Base-by-base conservation (phyloP, 306 rosid species). In the Myrica gale region DNA sequence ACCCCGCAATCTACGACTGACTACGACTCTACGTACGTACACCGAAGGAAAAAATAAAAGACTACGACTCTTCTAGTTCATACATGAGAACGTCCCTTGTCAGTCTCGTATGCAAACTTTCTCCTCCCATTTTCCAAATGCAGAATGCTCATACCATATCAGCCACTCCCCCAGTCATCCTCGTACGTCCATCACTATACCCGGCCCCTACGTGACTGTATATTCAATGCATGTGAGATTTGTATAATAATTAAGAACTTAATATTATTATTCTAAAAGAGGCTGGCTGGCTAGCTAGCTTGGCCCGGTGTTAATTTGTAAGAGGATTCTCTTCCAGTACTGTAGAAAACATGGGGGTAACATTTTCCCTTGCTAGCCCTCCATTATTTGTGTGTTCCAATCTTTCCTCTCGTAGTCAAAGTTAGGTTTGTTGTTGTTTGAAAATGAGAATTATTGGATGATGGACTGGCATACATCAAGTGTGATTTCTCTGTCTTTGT, bases 1-100 rank as follows among this genome's bases (percentile, higher is more conserved):
- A 39, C 84, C 84, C 80, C 72, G 17, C 37, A 32, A 32, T 32
- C 37, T 32, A 32, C 37, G 37, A 32, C 3, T 32, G 3, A 2
- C 37, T 32, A 32, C 37, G 37, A 32, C 37, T 32, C 37, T 32
- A 32, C 37, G 37, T 26, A 26, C 32, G 32, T 32, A 32, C 37
- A 32, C 37, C 37, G 0, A 32, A 32, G 37, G 37, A 32, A 32
- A 32, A 32, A 2, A 32, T 0, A 32, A 32, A 32, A 32, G 37
- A 32, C 37, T 32, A 32, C 37, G 37, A 32, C 37, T 32, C 37
- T 32, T 2, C 37, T 2, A 2, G 37, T 32, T 32, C 3, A 32
- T 32, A 32, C 37, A 32, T 32, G 3, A 32, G 37, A 2, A 48
- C 48, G 3, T 4, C 63, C 11, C 39, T 0, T 5, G 66, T 4